These are phyloP conservation scores for Beauveria asiatica DNA, from an alignment of 2,329 filamentous ascomycete species.

Conservation along the genomic window DNA sequence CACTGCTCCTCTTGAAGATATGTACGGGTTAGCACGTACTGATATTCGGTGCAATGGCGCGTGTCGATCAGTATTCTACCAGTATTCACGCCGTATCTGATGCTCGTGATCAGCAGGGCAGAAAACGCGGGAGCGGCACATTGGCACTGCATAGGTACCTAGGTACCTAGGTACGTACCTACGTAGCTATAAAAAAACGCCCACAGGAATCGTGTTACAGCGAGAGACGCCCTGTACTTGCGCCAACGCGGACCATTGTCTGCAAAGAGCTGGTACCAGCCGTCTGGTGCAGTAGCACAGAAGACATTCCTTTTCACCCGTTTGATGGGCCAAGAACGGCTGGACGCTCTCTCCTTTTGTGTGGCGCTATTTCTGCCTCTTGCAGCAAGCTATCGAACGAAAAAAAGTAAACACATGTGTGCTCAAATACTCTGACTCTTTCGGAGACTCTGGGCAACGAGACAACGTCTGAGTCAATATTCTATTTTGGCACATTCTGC, in stretches of 20 bases:
- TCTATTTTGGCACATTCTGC: too few species aligned
- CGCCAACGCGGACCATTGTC: background rate
- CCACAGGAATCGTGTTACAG: background rate
- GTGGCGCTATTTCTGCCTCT: too few species aligned
- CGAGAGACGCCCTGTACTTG: background rate
- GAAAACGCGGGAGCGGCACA: background rate
- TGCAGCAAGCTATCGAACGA: slow-evolving; percentile 1
- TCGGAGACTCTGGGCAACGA: too few species aligned
- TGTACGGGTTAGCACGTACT: background rate
- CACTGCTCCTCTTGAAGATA: background rate
- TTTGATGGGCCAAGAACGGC: too few species aligned
- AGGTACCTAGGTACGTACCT: too few species aligned
- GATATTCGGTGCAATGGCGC: background rate
- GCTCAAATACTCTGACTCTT: background rate
- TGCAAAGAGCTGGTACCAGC: background rate
- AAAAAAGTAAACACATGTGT: background rate
- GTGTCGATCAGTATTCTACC: background rate
- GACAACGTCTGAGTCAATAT: too few species aligned
- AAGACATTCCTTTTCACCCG: too few species aligned
- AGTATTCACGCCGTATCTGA: too few species aligned
- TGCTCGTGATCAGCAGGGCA: slow-evolving; percentile 1
- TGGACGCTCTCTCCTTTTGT: too few species aligned
- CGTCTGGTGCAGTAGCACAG: background rate
- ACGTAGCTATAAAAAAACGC: too few species aligned
- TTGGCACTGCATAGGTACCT: too few species aligned